phyloP scores from a whole-genome alignment of 768 basidiomycete species.

The Suillus plorans region DNA sequence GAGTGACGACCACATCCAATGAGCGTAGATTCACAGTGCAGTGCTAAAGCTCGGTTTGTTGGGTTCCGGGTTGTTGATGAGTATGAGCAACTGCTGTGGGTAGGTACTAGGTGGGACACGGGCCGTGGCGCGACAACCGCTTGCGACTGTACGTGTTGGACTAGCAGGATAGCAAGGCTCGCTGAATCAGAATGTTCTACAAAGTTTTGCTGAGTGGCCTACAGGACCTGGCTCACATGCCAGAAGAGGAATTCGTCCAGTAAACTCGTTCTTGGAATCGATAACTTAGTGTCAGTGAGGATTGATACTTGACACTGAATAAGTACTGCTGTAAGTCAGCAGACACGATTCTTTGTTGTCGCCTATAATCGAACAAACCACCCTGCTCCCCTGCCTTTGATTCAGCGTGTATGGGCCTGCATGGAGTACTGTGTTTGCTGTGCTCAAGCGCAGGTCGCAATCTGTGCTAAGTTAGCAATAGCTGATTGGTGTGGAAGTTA shows the following conservation, averaged over 20 bases:
- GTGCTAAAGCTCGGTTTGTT: slow-evolving; percentile 60
- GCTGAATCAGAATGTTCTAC: slow-evolving; percentile 18
- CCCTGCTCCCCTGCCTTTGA: neutral
- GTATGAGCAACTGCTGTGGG: slow-evolving; percentile 53
- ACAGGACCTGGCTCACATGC: slow-evolving; percentile 49
- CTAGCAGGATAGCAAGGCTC: slow-evolving; percentile 43
- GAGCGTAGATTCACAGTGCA: slow-evolving; percentile 64
- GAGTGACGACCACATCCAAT: slow-evolving; percentile 62
- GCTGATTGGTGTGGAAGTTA: neutral
- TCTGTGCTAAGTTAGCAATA: too few relatives aligned
- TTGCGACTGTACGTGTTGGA: slow-evolving; percentile 45
- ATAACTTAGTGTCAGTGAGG: neutral
- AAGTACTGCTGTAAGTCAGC: neutral
- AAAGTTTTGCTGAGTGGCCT: neutral
- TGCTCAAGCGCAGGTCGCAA: neutral
- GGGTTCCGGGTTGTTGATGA: slow-evolving; percentile 45
- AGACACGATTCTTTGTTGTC: neutral
- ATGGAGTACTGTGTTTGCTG: neutral
- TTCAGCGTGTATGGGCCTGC: neutral
- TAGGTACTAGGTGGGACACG: too few relatives aligned
- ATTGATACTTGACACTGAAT: neutral
- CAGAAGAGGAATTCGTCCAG: slow-evolving; percentile 28
- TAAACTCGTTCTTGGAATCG: neutral
- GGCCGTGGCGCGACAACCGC: slow-evolving; percentile 54
- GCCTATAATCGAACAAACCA: neutral